Conservation (phyloP, 352 stramenopile genomes). For the Elongisporangium prolatum region DNA sequence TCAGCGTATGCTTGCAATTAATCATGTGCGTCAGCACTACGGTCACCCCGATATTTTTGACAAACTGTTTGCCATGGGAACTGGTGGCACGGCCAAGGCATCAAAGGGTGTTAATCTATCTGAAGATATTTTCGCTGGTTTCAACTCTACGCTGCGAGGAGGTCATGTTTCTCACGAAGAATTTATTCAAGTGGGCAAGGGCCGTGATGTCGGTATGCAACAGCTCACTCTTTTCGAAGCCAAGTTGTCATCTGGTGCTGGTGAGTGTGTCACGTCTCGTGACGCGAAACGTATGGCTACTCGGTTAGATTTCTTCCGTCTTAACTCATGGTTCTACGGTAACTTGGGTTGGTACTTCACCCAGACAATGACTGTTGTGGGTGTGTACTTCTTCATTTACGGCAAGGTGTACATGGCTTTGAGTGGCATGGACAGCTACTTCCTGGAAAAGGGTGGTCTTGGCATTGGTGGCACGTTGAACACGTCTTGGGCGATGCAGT, state of each 20-base stretch:
- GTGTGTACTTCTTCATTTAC: conserved; percentile 26
- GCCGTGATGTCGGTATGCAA: conserved; percentile 95
- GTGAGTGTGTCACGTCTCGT: conserved; percentile 93
- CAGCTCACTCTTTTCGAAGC: conserved; percentile 97
- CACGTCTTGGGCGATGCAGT: conserved; percentile 92
- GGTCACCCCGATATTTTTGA: conserved; percentile 68
- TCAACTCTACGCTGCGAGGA: conserved; percentile 55
- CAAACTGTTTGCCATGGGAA: conserved; percentile 54
- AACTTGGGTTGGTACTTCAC: conserved; percentile 26
- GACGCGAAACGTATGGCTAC: conserved; percentile 91
- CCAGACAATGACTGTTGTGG: conserved; percentile 20
- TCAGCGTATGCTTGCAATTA: conserved; percentile 49
- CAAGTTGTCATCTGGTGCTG: conserved; percentile 93
- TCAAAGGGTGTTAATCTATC: conserved; percentile 61
- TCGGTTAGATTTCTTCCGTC: conserved; percentile 93
- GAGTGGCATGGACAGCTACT: conserved; percentile 27
- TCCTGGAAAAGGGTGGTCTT: conserved; percentile 82
- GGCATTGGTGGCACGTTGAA: conserved; percentile 89
- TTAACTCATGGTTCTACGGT: conserved; percentile 74
- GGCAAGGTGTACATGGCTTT: conserved; percentile 23
- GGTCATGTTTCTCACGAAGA: conserved; percentile 51
- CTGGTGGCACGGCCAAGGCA: conserved; percentile 47
- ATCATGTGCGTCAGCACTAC: conserved; percentile 57
- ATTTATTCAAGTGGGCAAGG: conserved; percentile 87
- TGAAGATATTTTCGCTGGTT: conserved; percentile 68